These are phyloP conservation scores for Scortechinia acanthostroma DNA, from an alignment of 2,329 filamentous ascomycete genomes.

Conservation along the genomic window DNA sequence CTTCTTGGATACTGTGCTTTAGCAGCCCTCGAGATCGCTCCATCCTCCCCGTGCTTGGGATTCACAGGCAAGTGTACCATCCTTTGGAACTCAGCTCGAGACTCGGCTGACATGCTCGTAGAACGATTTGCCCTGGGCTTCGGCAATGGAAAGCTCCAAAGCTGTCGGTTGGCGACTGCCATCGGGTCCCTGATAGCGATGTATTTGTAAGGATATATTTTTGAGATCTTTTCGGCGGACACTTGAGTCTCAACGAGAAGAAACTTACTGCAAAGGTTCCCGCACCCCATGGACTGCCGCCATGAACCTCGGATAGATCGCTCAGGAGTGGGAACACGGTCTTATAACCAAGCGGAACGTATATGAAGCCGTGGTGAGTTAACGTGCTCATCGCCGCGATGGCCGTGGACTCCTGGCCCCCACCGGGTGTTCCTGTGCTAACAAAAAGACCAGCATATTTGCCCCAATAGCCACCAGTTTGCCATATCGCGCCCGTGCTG, in stretches of 20 bases:
- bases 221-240: no score
- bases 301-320: slow-evolving; percentile 73
- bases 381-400: slow-evolving; percentile 78
- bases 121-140: slow-evolving; percentile 78
- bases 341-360: slow-evolving; percentile 90
- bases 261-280: slow-evolving; percentile 66
- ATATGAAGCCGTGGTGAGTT: slow-evolving; percentile 89
- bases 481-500: slow-evolving; percentile 80
- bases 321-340: slow-evolving; percentile 65
- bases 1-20: no score
- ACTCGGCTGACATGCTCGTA: no score
- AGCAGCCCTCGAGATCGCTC: no score
- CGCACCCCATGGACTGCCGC: slow-evolving; percentile 86
- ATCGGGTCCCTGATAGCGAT: slow-evolving; percentile 38
- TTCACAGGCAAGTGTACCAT: no score
- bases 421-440: slow-evolving; percentile 73
- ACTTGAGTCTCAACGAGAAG: no score
- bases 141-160: slow-evolving; percentile 74
- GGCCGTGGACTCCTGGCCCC: slow-evolving; percentile 87
- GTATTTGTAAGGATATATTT: neutral
- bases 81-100: no score
- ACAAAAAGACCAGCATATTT: slow-evolving; percentile 91
- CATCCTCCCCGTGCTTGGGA: no score
- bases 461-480: slow-evolving; percentile 68
- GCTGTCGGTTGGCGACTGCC: slow-evolving; percentile 75